Conservation (phyloP, 225 moss, liverwort and hornwort genomes). For the Asterella californica region DNA sequence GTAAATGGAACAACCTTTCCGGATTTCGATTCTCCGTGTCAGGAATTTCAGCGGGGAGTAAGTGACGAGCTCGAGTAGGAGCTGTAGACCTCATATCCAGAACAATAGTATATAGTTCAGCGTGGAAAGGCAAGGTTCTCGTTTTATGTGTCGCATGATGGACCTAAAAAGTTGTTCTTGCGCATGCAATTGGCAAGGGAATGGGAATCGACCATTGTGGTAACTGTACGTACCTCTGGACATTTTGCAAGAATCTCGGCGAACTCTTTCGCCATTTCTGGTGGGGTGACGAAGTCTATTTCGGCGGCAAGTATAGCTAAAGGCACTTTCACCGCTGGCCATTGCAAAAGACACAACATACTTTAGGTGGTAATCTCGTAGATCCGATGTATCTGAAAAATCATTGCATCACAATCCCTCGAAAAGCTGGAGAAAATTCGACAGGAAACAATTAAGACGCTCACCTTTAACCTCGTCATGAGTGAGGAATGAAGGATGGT, state of each 20-base stretch:
- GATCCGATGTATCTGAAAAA: background rate
- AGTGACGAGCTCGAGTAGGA: no score
- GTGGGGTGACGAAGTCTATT: constrained; percentile 47
- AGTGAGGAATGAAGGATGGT: constrained; percentile 51
- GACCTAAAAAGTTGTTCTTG: background rate
- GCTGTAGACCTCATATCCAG: background rate
- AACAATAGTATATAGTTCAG: background rate
- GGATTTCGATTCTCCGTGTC: background rate
- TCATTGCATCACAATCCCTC: background rate
- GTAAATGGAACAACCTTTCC: background rate
- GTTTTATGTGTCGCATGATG: background rate
- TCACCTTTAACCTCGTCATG: constrained; percentile 52
- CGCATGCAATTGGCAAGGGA: background rate
- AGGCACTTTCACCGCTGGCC: constrained; percentile 56
- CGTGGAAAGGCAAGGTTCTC: no score
- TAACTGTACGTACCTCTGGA: constrained; percentile 38
- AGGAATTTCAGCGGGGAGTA: background rate
- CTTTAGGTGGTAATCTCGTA: background rate
- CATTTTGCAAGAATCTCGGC: constrained; percentile 31
- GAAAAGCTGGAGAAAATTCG: background rate
- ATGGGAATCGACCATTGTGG: background rate
- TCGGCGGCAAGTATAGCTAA: constrained; percentile 49
- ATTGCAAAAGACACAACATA: background rate
- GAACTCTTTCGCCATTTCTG: constrained; percentile 39
- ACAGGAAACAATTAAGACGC: background rate